A percentile compares a stretch with the other conserved stretches of the same genome.
phyloP scores from a whole-genome alignment of 2,329 filamentous ascomycete genomes.

The Pyrenophora graminea region DNA sequence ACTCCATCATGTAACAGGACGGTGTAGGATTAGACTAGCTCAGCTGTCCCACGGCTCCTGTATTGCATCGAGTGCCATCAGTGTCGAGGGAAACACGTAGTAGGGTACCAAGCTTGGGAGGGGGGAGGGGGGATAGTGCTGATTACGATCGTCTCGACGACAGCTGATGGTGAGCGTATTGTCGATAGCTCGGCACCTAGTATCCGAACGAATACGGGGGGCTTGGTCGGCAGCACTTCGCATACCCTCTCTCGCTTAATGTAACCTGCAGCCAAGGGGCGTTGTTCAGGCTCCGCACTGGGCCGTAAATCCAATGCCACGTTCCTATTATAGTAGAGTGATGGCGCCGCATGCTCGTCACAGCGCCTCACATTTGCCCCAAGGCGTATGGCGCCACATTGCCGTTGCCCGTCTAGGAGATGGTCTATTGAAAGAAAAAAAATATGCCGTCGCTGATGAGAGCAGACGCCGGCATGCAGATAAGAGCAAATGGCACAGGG shows the following conservation, averaged over 20 bases:
- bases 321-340: conserved; percentile 18
- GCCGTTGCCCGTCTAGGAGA: background rate
- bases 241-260: conserved; percentile 12
- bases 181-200: conserved; percentile 14
- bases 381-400: background rate
- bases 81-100: background rate
- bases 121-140: background rate
- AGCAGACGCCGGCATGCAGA: background rate
- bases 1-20: conserved; percentile 19
- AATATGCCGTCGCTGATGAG: background rate
- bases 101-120: no score
- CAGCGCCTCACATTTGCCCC: conserved; percentile 3
- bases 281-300: conserved; percentile 13
- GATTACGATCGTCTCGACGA: conserved; percentile 5
- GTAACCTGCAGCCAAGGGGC: conserved; percentile 14
- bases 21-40: conserved; percentile 22
- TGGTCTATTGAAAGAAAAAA: background rate
- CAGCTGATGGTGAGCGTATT: conserved; percentile 2
- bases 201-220: conserved; percentile 9
- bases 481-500: background rate
- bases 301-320: conserved; percentile 20
- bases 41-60: conserved; percentile 4
- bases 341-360: conserved; percentile 13
- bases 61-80: background rate
- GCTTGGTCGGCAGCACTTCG: conserved; percentile 13